These are phyloP conservation scores for Lachancea mirantina DNA, from an alignment of 805 yeast genomes.

Conservation along the genomic window DNA sequence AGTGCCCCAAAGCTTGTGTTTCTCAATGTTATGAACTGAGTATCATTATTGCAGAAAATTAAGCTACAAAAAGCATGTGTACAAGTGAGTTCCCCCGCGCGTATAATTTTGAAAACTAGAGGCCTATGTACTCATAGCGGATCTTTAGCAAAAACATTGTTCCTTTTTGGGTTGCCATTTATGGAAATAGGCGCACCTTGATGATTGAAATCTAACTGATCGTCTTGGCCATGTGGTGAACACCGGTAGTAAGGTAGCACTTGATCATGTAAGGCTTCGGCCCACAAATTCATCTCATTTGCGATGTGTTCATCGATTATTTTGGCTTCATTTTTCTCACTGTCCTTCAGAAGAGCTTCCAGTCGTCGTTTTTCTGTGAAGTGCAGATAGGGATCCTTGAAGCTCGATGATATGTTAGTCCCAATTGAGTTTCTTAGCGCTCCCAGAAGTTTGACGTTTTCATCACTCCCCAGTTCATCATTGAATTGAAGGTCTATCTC, in stretches of 20 bases:
- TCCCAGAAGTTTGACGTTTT: conserved; percentile 13
- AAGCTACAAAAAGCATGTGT: no score
- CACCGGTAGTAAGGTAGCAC: conserved; percentile 10
- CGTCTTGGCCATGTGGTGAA: no score
- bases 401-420: conserved; percentile 14
- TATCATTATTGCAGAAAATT: no score
- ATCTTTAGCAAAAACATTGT: conserved; percentile 4
- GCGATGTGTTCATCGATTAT: conserved; percentile 10
- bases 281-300: conserved; percentile 11
- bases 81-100: no score
- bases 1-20: no score
- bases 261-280: conserved; percentile 9
- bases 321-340: conserved; percentile 7
- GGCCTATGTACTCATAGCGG: not conserved
- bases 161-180: not conserved
- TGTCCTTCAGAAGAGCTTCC: conserved; percentile 14
- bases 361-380: conserved; percentile 18
- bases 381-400: conserved; percentile 25
- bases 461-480: conserved; percentile 7
- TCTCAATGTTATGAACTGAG: no score
- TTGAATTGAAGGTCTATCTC: conserved; percentile 25
- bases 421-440: conserved; percentile 13
- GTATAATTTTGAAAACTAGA: no score
- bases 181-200: conserved; percentile 7
- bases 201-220: conserved; percentile 7